Conservation (phyloP, 176 grass and related monocot species). For the Avena eriantha region DNA sequence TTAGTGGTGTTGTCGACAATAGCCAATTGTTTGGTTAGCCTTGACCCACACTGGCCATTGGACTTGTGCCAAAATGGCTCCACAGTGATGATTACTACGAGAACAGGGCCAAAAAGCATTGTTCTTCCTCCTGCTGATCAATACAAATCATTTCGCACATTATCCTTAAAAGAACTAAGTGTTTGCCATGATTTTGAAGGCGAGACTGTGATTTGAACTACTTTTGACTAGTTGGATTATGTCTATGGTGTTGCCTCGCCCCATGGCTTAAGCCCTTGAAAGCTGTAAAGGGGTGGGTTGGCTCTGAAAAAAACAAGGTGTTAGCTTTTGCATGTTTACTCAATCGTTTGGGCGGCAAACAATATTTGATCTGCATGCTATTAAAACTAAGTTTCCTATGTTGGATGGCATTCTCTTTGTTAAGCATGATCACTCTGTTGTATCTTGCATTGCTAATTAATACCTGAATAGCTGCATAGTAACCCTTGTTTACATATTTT, state of each 20-base stretch:
- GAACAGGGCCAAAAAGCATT: neutral
- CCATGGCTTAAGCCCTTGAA: constrained; percentile 1
- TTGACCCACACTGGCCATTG: neutral
- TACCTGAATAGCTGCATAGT: neutral
- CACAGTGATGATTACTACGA: neutral
- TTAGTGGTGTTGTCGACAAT: neutral
- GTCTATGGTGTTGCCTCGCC: neutral
- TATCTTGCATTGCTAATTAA: constrained; percentile 15
- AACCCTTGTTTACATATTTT: neutral
- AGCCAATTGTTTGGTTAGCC: neutral
- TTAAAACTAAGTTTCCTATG: constrained; percentile 8
- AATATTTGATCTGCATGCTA: neutral
- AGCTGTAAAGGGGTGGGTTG: neutral
- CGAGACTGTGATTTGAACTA: neutral
- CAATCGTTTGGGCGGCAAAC: neutral
- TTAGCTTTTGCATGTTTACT: constrained; percentile 17
- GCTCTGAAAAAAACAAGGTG: neutral
- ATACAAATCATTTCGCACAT: neutral
- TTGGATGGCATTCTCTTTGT: neutral
- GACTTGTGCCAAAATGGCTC: neutral
- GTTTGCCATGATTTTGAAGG: neutral
- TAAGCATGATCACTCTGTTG: neutral
- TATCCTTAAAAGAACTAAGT: neutral
- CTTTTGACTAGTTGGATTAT: neutral
- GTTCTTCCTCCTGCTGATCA: neutral